Percentiles rank a stretch among this genome's conserved stretches.
Conservation (phyloP, 225 moss, liverwort and hornwort genomes). For the Straminergon stramineum region DNA sequence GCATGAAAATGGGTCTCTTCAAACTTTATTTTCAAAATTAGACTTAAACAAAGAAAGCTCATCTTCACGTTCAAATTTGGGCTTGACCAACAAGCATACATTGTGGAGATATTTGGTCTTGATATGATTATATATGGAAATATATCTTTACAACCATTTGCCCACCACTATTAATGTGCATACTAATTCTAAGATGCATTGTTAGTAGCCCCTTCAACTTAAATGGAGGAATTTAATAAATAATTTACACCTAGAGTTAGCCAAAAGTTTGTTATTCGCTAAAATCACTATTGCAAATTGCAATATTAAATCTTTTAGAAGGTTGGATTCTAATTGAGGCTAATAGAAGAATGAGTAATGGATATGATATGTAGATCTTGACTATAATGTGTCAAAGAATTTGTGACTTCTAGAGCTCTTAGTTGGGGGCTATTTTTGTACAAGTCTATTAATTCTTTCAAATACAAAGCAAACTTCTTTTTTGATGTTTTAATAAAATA, state of each 20-base stretch:
- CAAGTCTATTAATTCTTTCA: no score
- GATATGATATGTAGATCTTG: background rate
- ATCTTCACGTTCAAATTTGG: background rate
- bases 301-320: background rate
- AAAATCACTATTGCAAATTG: background rate
- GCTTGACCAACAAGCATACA: fast-evolving
- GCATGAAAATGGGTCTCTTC: background rate
- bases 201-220: background rate
- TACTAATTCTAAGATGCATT: no score
- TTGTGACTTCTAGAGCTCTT: fast-evolving
- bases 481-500: background rate
- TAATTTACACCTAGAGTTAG: background rate
- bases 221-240: background rate
- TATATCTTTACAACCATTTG: background rate
- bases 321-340: background rate
- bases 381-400: no score
- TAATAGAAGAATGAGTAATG: no score
- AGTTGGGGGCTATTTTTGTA: background rate
- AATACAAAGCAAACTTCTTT: fast-evolving
- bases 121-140: fast-evolving
- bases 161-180: background rate
- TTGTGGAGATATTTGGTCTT: fast-evolving
- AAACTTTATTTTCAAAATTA: background rate
- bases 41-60: background rate
- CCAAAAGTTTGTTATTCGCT: background rate